phyloP scores from a whole-genome alignment of 2,329 filamentous ascomycete species.

The Conoideocrella luteorostrata region DNA sequence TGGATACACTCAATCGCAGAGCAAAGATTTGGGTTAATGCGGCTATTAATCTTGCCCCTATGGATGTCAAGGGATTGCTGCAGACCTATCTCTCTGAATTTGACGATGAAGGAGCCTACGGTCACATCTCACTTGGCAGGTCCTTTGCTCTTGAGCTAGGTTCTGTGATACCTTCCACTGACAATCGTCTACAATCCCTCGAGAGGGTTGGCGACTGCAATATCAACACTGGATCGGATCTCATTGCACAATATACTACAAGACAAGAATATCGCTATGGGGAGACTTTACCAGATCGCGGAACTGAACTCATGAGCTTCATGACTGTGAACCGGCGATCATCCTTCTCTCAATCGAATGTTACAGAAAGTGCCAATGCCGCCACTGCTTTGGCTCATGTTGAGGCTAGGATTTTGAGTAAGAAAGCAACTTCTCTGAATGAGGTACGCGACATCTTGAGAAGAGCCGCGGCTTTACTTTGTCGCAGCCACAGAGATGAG shows the following conservation, averaged over 20 bases:
- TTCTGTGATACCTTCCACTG: slow-evolving; percentile 74
- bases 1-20: slow-evolving; percentile 69
- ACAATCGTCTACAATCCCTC: slow-evolving; percentile 79
- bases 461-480: slow-evolving; percentile 79
- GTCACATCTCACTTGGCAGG: slow-evolving; percentile 83
- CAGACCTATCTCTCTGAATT: slow-evolving; percentile 96
- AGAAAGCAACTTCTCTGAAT: slow-evolving; percentile 62
- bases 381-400: slow-evolving; percentile 65
- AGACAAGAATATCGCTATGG: slow-evolving; percentile 92
- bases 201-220: slow-evolving; percentile 65
- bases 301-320: slow-evolving; percentile 57
- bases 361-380: slow-evolving; percentile 50
- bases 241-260: slow-evolving; percentile 94
- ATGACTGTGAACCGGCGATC: slow-evolving; percentile 48
- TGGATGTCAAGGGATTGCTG: slow-evolving; percentile 90
- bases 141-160: slow-evolving; percentile 95
- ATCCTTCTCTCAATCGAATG: slow-evolving; percentile 45
- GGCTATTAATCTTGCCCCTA: slow-evolving; percentile 76
- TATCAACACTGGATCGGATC: slow-evolving; percentile 91
- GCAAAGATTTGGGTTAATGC: slow-evolving; percentile 75
- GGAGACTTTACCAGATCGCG: slow-evolving; percentile 64
- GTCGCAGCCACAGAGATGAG: slow-evolving; percentile 67
- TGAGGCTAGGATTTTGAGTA: slow-evolving; percentile 61
- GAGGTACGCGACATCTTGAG: slow-evolving; percentile 78
- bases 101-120: slow-evolving; percentile 83